These are phyloP conservation scores for Zygoascus sp. DNA, from an alignment of 1,139 yeast species.

Conservation along the genomic window DNA sequence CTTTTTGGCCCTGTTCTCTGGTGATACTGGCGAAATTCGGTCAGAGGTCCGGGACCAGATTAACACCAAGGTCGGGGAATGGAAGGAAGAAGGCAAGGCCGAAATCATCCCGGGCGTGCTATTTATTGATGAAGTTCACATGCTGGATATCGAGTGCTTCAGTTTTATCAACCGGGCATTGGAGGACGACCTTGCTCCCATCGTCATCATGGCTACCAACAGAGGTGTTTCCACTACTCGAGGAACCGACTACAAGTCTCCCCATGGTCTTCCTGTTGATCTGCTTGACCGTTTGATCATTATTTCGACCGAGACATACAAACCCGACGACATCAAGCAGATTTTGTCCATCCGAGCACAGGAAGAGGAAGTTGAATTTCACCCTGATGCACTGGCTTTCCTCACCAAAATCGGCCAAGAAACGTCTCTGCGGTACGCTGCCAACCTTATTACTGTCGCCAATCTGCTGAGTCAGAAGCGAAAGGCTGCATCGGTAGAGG, in stretches of 20 bases:
- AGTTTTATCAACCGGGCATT: slow-evolving; percentile 92
- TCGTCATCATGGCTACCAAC: slow-evolving; percentile 97
- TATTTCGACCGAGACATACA: slow-evolving; percentile 76
- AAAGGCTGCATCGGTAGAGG: slow-evolving; percentile 64
- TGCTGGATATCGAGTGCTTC: slow-evolving; percentile 95
- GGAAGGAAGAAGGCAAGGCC: slow-evolving; percentile 99
- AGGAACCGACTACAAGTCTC: slow-evolving; percentile 90
- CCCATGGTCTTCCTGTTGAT: slow-evolving; percentile 96
- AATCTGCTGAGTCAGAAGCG: slow-evolving; percentile 81
- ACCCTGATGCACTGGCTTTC: slow-evolving; percentile 78
- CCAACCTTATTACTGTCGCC: slow-evolving; percentile 85
- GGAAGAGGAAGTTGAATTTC: slow-evolving; percentile 90
- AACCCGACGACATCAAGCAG: slow-evolving; percentile 76
- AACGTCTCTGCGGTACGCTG: slow-evolving; percentile 87
- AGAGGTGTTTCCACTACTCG: slow-evolving; percentile 89
- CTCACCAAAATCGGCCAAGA: slow-evolving; percentile 91
- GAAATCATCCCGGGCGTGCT: slow-evolving; percentile 96
- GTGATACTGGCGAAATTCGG: slow-evolving; percentile 96
- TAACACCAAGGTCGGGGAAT: slow-evolving; percentile 93
- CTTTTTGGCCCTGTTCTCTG: slow-evolving; percentile 89
- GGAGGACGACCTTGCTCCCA: slow-evolving; percentile 95
- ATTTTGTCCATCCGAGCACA: slow-evolving; percentile 88
- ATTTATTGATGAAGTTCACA: slow-evolving; percentile 95
- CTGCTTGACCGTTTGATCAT: slow-evolving; percentile 90
- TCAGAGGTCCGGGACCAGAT: slow-evolving; percentile 96